phyloP scores from a whole-genome alignment of 202 grass and related monocot genomes.

The Zizania palustris region DNA sequence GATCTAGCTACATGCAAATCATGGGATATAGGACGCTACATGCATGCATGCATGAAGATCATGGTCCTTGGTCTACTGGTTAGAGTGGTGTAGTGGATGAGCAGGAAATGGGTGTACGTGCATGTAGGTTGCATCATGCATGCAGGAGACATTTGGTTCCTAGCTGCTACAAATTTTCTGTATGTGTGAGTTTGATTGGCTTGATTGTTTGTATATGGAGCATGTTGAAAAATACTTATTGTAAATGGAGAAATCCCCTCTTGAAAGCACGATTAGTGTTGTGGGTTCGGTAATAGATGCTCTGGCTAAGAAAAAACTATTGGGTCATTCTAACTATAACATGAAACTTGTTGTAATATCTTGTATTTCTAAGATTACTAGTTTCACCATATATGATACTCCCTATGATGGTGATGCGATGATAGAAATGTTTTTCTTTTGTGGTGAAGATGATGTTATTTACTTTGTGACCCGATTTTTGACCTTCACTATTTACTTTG shows the following conservation, averaged over 20 bases:
- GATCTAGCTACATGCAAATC: no score
- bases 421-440: slow-evolving; percentile 51
- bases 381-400: slow-evolving; percentile 82
- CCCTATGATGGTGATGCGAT: slow-evolving; percentile 81
- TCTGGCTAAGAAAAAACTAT: slow-evolving; percentile 57
- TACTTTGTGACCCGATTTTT: slow-evolving; percentile 25
- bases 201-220: slow-evolving; percentile 48
- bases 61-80: no score
- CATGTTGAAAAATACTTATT: slow-evolving; percentile 57
- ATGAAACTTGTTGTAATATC: slow-evolving; percentile 69
- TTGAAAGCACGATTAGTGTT: slow-evolving; percentile 47
- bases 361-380: slow-evolving; percentile 85
- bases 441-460: not conserved
- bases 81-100: no score
- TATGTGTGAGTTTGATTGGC: slow-evolving; percentile 30
- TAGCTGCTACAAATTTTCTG: no score
- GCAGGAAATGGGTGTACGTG: no score
- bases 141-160: no score
- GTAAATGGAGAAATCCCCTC: slow-evolving; percentile 74
- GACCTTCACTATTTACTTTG: slow-evolving; percentile 29
- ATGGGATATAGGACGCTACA: no score
- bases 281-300: slow-evolving; percentile 62
- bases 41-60: no score
- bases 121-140: no score
- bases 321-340: slow-evolving; percentile 49